These are phyloP conservation scores for Didymella exigua DNA, from an alignment of 2,329 filamentous ascomycete genomes.

Conservation along the genomic window DNA sequence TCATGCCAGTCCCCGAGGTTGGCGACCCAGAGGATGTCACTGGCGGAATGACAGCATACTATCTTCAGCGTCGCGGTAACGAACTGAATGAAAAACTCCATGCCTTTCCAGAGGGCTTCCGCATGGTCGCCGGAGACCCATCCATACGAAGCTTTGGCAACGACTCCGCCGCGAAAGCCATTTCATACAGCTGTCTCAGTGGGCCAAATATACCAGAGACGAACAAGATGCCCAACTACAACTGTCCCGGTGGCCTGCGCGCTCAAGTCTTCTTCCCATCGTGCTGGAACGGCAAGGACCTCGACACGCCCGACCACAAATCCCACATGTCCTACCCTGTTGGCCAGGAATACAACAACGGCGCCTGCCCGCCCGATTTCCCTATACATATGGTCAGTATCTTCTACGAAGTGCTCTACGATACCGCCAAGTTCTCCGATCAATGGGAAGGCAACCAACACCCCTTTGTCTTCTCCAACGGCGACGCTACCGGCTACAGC, in stretches of 20 bases:
- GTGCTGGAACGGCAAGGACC: slow-evolving; percentile 70
- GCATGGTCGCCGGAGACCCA: slow-evolving; percentile 73
- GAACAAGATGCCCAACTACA: slow-evolving; percentile 70
- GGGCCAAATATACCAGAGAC: slow-evolving; percentile 43
- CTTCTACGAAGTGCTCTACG: slow-evolving; percentile 64
- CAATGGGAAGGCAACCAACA: slow-evolving; percentile 52
- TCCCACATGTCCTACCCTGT: slow-evolving; percentile 68
- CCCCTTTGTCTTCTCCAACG: slow-evolving; percentile 67
- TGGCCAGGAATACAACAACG: slow-evolving; percentile 52
- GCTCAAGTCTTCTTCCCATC: slow-evolving; percentile 74
- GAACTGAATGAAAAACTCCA: slow-evolving; percentile 66
- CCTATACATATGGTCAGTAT: slow-evolving; percentile 62
- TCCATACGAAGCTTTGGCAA: slow-evolving; percentile 61
- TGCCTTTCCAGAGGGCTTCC: slow-evolving; percentile 72
- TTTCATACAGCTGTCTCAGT: slow-evolving; percentile 63
- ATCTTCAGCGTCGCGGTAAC: slow-evolving; percentile 61
- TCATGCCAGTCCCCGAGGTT: slow-evolving; percentile 66
- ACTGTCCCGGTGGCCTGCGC: slow-evolving; percentile 66
- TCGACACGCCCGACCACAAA: slow-evolving; percentile 64
- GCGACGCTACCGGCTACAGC: slow-evolving; percentile 72
- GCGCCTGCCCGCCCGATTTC: slow-evolving; percentile 59
- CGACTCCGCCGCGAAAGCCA: slow-evolving; percentile 53
- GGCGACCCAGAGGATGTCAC: slow-evolving; percentile 53
- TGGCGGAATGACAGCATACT: slow-evolving; percentile 77
- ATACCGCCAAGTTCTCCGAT: slow-evolving; percentile 56